Conservation (phyloP, 2,329 filamentous ascomycete genomes). For the Lecanicillium sp. region DNA sequence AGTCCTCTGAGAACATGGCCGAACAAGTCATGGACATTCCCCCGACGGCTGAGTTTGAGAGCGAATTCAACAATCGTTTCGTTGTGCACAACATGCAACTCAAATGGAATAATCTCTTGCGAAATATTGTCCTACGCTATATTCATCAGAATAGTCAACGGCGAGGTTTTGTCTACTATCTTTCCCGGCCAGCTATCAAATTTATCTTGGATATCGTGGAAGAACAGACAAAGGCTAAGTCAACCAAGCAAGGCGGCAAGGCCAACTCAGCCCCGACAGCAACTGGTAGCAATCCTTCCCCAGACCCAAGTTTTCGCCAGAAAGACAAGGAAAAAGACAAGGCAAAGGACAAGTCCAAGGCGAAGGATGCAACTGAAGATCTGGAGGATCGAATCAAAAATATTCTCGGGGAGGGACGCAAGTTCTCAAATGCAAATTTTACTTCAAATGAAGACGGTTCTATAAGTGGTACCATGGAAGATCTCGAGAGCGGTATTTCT, state of each 20-base stretch:
- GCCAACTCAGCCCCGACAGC: slow-evolving; percentile 19
- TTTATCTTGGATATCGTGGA: slow-evolving; percentile 98
- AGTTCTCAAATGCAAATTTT: slow-evolving; percentile 51
- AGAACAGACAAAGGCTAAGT: slow-evolving; percentile 72
- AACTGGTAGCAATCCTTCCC: slow-evolving; percentile 23
- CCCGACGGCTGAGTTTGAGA: slow-evolving; percentile 72
- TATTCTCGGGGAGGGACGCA: slow-evolving; percentile 74
- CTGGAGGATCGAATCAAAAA: slow-evolving; percentile 82
- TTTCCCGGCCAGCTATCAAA: slow-evolving; percentile 90
- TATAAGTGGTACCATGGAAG: slow-evolving; percentile 41
- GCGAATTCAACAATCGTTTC: slow-evolving; percentile 96
- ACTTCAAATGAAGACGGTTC: slow-evolving; percentile 22
- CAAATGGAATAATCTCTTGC: slow-evolving; percentile 95
- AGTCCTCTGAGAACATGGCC: slow-evolving; percentile 11
- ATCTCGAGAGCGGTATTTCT: slow-evolving; percentile 68
- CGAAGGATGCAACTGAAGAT: slow-evolving; percentile 45
- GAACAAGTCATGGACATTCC: slow-evolving; percentile 53
- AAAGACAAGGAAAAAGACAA: no score
- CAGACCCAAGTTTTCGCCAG: slow-evolving; percentile 34
- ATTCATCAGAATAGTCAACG: slow-evolving; percentile 96
- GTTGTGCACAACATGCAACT: slow-evolving; percentile 96
- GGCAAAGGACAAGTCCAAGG: no score
- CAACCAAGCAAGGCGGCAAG: slow-evolving; percentile 18
- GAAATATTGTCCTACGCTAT: slow-evolving; percentile 94
- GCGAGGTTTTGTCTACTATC: slow-evolving; percentile 94